Evolutionary conservation across 106 monocot genomes (phyloP).

Genomic region (Iris macrosiphon): DNA sequence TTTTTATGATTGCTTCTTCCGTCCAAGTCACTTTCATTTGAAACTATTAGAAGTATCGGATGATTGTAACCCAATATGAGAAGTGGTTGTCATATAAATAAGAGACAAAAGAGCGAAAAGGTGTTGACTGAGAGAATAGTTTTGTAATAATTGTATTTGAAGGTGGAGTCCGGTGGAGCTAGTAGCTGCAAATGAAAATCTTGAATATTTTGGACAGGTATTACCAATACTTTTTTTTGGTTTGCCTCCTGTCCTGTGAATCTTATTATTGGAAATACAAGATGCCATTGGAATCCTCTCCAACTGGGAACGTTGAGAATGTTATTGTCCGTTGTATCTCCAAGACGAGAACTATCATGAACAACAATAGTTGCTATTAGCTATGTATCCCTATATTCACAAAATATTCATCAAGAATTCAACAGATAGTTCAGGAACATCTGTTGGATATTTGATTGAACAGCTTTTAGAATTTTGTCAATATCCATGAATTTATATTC

Average conservation of each 20-base stretch:
- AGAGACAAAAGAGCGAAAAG: background rate
- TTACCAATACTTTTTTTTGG: background rate
- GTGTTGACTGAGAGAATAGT: slow-evolving; percentile 4
- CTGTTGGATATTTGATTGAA: no score
- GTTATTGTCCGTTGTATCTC: no score
- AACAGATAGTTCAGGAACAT: no score
- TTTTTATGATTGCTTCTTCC: slow-evolving; percentile 23
- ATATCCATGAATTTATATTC: no score
- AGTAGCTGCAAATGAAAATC: slow-evolving; percentile 37
- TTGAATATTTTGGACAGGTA: background rate
- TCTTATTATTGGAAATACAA: no score
- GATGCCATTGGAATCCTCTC: no score
- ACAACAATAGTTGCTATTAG: no score
- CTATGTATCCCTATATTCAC: no score
- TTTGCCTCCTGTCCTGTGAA: background rate
- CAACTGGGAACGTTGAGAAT: no score
- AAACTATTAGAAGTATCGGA: slow-evolving; percentile 35
- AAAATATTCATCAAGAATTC: no score
- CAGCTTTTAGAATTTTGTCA: no score
- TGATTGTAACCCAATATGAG: slow-evolving; percentile 15
- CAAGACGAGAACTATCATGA: no score
- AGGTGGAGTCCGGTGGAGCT: slow-evolving; percentile 24
- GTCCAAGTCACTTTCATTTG: slow-evolving; percentile 10
- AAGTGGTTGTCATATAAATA: slow-evolving; percentile 42
- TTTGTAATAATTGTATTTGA: slow-evolving; percentile 28